Evolutionary conservation across 306 rosid genomes (phyloP).

Genomic region (Sesbania bispinosa): DNA sequence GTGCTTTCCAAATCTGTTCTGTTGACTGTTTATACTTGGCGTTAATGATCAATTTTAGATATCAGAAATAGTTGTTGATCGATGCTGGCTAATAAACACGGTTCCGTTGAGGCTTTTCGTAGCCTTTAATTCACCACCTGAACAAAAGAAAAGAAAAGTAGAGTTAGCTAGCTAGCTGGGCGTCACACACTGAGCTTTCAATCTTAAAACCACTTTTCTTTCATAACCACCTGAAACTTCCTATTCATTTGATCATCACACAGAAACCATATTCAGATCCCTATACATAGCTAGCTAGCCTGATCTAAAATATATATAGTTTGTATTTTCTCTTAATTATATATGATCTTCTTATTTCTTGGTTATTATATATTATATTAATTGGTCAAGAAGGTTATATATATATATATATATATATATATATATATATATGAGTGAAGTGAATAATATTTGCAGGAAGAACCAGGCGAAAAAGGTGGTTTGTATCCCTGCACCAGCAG

Average conservation of each 20-base stretch:
- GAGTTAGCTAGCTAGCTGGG: too few relatives aligned
- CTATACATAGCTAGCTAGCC: too few relatives aligned
- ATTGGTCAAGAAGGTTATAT: too few relatives aligned
- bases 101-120: conserved; percentile 25
- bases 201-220: conserved; percentile 25
- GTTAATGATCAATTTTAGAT: background rate
- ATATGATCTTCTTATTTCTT: background rate
- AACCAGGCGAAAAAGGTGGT: conserved; percentile 86
- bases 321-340: background rate
- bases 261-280: too few relatives aligned
- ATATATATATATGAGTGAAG: too few relatives aligned
- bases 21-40: conserved; percentile 35
- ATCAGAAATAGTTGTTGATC: conserved; percentile 12
- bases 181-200: conserved; percentile 50
- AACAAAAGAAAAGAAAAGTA: conserved; percentile 46
- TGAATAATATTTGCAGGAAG: too few relatives aligned
- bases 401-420: too few relatives aligned
- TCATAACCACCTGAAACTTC: conserved; percentile 39
- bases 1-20: conserved; percentile 6
- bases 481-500: conserved; percentile 93
- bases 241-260: conserved; percentile 7
- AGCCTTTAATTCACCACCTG: conserved; percentile 33
- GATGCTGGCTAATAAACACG: conserved; percentile 20
- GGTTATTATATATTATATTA: background rate
- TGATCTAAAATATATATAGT: background rate